phyloP scores from a whole-genome alignment of 371 early-diverging fungal genomes.

The Mortierella sp. region DNA sequence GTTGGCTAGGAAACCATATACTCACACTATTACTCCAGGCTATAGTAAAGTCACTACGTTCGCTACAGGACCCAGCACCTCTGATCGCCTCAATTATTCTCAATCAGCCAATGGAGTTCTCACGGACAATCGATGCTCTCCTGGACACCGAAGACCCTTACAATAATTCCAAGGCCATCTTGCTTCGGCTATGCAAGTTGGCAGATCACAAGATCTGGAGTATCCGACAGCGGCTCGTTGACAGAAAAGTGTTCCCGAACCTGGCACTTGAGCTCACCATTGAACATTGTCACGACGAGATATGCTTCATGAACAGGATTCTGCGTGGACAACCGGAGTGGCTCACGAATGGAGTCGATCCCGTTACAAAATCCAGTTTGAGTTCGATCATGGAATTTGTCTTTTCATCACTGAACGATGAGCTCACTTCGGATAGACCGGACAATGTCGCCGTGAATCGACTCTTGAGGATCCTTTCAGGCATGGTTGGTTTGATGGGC shows the following conservation, averaged over 20 bases:
- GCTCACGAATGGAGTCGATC: conserved; percentile 41
- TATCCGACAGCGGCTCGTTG: conserved; percentile 38
- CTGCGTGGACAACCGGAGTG: conserved; percentile 48
- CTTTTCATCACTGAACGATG: conserved; percentile 50
- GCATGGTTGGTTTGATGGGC: conserved; percentile 49
- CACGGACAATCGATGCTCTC: conserved; percentile 30
- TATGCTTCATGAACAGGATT: conserved; percentile 49
- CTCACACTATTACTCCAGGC: conserved; percentile 9
- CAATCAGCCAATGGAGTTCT: conserved; percentile 35
- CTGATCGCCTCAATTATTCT: conserved; percentile 27
- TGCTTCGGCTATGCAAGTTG: conserved; percentile 35
- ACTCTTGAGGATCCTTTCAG: conserved; percentile 38
- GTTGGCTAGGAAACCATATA: too few species aligned
- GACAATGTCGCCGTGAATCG: conserved; percentile 37
- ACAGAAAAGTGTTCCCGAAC: conserved; percentile 35
- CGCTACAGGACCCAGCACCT: conserved; percentile 25
- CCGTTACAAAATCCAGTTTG: conserved; percentile 35
- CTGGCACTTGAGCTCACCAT: conserved; percentile 48
- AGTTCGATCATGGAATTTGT: conserved; percentile 50
- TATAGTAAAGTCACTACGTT: conserved; percentile 16
- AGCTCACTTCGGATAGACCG: conserved; percentile 25
- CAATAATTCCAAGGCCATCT: conserved; percentile 24
- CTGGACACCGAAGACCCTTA: conserved; percentile 17
- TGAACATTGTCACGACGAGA: conserved; percentile 51
- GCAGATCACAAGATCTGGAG: conserved; percentile 42